Conservation (phyloP, 23 red algal species). For the Gracilaria caudata region DNA sequence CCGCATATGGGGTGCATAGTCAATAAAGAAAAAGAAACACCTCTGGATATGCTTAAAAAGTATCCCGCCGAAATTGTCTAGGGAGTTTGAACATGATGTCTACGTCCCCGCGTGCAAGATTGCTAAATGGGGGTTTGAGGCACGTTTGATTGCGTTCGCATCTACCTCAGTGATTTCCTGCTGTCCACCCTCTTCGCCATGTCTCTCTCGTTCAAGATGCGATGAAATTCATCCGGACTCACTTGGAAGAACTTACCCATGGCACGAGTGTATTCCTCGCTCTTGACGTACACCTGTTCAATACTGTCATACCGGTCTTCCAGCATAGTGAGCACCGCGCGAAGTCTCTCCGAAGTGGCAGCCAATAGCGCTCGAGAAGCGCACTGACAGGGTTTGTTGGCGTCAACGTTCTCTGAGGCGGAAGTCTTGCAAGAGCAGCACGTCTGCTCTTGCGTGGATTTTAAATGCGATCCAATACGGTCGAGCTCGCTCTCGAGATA, state of each 20-base stretch:
- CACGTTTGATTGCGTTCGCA: not conserved
- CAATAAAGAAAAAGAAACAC: not conserved
- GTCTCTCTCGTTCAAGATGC: slow-evolving; percentile 29
- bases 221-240: slow-evolving; percentile 41
- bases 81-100: not conserved
- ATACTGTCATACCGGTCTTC: slow-evolving; percentile 68
- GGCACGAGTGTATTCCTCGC: slow-evolving; percentile 62
- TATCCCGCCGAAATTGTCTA: not conserved
- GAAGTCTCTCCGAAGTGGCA: slow-evolving; percentile 18
- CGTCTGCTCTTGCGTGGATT: slow-evolving; percentile 8
- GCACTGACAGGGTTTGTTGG: slow-evolving; percentile 32
- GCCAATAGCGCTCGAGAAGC: not conserved
- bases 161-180: slow-evolving; percentile 20
- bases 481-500: slow-evolving; percentile 57
- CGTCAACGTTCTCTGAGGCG: slow-evolving; percentile 14
- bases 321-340: slow-evolving; percentile 43
- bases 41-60: not conserved
- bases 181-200: slow-evolving; percentile 39
- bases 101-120: not conserved
- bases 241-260: slow-evolving; percentile 76
- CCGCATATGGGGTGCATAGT: not conserved
- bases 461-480: slow-evolving; percentile 31
- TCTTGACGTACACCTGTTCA: slow-evolving; percentile 63
- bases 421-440: slow-evolving; percentile 17
- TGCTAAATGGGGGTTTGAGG: not conserved